phyloP scores from a whole-genome alignment of 352 stramenopile genomes.

The Globisporangium camurandrum region DNA sequence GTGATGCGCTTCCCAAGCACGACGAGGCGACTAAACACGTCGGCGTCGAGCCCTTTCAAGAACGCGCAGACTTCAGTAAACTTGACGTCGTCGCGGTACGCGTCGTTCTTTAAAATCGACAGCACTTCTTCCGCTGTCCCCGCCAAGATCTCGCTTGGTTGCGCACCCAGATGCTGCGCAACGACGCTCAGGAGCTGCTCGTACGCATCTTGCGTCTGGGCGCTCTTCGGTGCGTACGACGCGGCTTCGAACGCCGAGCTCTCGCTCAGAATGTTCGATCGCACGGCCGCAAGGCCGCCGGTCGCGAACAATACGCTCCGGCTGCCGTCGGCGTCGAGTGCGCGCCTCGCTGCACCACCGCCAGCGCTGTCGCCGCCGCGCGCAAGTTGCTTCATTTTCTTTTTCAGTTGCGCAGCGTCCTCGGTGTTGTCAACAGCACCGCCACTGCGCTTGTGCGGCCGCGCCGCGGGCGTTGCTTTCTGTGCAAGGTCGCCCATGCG shows the following conservation, averaged over 20 bases:
- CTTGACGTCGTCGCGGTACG: constrained; percentile 80
- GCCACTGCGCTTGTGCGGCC: constrained; percentile 27
- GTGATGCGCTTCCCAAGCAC: constrained; percentile 82
- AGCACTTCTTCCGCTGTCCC: constrained; percentile 91
- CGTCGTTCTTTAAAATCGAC: constrained; percentile 88
- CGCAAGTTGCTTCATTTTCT: constrained; percentile 52
- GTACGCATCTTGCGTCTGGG: constrained; percentile 84
- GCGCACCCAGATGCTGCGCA: constrained; percentile 68
- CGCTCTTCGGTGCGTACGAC: constrained; percentile 84
- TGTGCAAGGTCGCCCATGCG: constrained; percentile 82
- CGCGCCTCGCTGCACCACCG: background rate
- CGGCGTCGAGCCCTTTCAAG: constrained; percentile 66
- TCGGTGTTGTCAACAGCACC: no score
- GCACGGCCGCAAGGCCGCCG: constrained; percentile 28
- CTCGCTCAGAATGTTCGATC: constrained; percentile 63
- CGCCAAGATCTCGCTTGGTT: constrained; percentile 87
- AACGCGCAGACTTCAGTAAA: constrained; percentile 79
- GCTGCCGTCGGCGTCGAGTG: constrained; percentile 7
- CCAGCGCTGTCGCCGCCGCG: constrained; percentile 12
- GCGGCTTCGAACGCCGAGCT: constrained; percentile 68
- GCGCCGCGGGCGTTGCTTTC: constrained; percentile 41
- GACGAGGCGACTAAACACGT: constrained; percentile 81
- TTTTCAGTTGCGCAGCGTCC: constrained; percentile 50
- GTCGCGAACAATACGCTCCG: constrained; percentile 46
- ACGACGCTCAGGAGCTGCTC: constrained; percentile 84